These are phyloP conservation scores for Beta corolliflora DNA, from an alignment of 179 eudicot species.

Conservation along the genomic window DNA sequence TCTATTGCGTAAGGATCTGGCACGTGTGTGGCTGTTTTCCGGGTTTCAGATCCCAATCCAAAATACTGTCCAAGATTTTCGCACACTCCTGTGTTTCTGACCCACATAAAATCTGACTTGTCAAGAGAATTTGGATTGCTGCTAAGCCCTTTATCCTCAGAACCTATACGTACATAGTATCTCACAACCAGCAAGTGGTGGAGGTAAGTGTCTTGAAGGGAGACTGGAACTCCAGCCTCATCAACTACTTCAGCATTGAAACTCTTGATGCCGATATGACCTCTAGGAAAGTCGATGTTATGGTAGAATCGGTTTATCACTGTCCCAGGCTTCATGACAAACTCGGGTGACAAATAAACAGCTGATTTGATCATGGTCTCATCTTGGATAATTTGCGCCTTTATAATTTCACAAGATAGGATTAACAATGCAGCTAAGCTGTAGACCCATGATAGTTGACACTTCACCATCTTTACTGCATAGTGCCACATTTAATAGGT, in stretches of 20 bases:
- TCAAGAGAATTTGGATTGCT: slow-evolving; percentile 5
- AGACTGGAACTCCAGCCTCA: slow-evolving; percentile 56
- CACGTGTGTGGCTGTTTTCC: slow-evolving; percentile 55
- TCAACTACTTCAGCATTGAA: slow-evolving; percentile 75
- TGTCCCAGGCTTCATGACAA: slow-evolving; percentile 59
- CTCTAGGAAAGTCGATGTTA: slow-evolving; percentile 63
- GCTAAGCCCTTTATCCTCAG: slow-evolving; percentile 19
- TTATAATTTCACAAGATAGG: slow-evolving; percentile 23
- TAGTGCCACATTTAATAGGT: neutral
- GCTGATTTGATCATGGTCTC: slow-evolving; percentile 41
- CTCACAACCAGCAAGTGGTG: slow-evolving; percentile 66
- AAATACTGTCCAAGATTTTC: slow-evolving; percentile 44
- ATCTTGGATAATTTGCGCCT: slow-evolving; percentile 22
- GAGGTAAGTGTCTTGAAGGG: slow-evolving; percentile 71
- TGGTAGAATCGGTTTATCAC: slow-evolving; percentile 54
- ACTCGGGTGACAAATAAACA: slow-evolving; percentile 55
- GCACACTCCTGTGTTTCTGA: slow-evolving; percentile 57
- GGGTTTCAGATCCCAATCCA: slow-evolving; percentile 78
- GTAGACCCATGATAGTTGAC: slow-evolving; percentile 26
- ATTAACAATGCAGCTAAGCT: slow-evolving; percentile 19
- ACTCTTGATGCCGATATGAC: slow-evolving; percentile 65
- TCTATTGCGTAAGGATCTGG: slow-evolving; percentile 80
- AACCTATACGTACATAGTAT: slow-evolving; percentile 49
- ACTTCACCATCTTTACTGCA: slow-evolving; percentile 35
- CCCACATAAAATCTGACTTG: slow-evolving; percentile 34